Conservation (phyloP, 192 early-diverging fungal genomes). For the Coemansia javaensis region DNA sequence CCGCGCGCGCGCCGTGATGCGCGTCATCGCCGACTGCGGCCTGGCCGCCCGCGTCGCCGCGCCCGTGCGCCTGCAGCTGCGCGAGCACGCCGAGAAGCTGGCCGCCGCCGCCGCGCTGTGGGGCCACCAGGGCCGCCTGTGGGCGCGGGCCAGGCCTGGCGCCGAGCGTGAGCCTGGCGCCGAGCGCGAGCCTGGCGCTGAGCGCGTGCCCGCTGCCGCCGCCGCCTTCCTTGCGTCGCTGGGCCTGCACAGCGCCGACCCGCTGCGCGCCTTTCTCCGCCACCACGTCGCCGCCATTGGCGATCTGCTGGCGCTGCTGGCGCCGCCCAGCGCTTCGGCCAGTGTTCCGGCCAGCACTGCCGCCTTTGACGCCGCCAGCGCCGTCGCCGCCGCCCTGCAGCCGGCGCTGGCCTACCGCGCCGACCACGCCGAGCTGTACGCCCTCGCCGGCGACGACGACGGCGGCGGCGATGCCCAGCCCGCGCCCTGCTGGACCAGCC, state of each 20-base stretch:
- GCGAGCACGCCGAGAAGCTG: slow-evolving; percentile 35
- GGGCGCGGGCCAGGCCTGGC: slow-evolving; percentile 25
- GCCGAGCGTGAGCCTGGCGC: no score
- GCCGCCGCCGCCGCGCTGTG: slow-evolving; percentile 36
- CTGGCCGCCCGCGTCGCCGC: slow-evolving; percentile 14
- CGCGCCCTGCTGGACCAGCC: slow-evolving; percentile 27
- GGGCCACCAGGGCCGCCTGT: slow-evolving; percentile 31
- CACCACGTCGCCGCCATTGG: slow-evolving; percentile 22
- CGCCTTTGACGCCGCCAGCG: slow-evolving; percentile 31
- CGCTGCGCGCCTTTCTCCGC: slow-evolving; percentile 34
- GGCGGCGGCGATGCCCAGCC: neutral
- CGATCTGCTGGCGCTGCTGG: slow-evolving; percentile 21
- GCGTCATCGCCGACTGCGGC: slow-evolving; percentile 16
- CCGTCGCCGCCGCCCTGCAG: slow-evolving; percentile 16
- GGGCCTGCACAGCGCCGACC: slow-evolving; percentile 23
- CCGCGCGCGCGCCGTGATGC: slow-evolving; percentile 25
- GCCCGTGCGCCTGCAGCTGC: slow-evolving; percentile 16
- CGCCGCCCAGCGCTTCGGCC: no score
- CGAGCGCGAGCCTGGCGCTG: no score
- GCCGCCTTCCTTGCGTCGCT: slow-evolving; percentile 26
- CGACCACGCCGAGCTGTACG: slow-evolving; percentile 28
- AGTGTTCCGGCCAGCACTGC: no score
- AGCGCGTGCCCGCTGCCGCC: no score
- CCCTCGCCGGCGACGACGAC: neutral
- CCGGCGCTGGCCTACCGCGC: slow-evolving; percentile 29